phyloP scores from a whole-genome alignment of 371 early-diverging fungal genomes.

The Polyrhizophydium stewartii region DNA sequence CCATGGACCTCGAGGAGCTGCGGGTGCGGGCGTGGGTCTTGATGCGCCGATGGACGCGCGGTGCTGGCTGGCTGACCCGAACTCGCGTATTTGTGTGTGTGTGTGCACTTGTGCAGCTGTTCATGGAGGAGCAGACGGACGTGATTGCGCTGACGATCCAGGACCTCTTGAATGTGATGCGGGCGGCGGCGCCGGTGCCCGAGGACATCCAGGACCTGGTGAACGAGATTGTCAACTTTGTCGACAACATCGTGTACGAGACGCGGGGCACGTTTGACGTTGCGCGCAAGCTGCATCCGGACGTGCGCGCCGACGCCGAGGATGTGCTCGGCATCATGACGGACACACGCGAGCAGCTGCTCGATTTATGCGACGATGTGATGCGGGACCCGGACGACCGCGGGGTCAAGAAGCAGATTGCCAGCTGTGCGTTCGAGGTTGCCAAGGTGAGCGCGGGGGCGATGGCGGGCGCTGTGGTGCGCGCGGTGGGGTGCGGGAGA shows the following conservation, averaged over 20 bases:
- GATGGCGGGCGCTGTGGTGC: too few species aligned
- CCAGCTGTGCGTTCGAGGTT: conserved; percentile 78
- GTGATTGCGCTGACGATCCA: conserved; percentile 77
- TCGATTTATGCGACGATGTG: conserved; percentile 52
- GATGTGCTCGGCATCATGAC: conserved; percentile 60
- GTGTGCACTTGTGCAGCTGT: conserved; percentile 18
- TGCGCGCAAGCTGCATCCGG: conserved; percentile 27
- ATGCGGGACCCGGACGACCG: conserved; percentile 36
- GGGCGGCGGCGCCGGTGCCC: conserved; percentile 36
- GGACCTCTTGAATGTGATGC: conserved; percentile 56
- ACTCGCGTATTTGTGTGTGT: not conserved
- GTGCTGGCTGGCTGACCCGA: not conserved
- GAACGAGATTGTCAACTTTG: conserved; percentile 57
- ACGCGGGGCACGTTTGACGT: conserved; percentile 23
- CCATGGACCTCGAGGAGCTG: conserved; percentile 10
- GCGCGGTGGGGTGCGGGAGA: too few species aligned
- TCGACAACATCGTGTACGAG: conserved; percentile 25
- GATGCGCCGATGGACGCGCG: not conserved
- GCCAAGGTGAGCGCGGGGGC: conserved; percentile 50
- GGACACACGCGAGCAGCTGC: conserved; percentile 56
- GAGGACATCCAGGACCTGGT: conserved; percentile 57
- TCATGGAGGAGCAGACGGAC: conserved; percentile 77
- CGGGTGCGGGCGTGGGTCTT: conserved; percentile 2
- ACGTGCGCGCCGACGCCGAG: conserved; percentile 20
- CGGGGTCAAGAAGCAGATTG: conserved; percentile 70